A percentile compares a stretch with the other conserved stretches of the same genome.
Conservation (phyloP, 2,329 filamentous ascomycete genomes). For the Samsoniella hepiali region DNA sequence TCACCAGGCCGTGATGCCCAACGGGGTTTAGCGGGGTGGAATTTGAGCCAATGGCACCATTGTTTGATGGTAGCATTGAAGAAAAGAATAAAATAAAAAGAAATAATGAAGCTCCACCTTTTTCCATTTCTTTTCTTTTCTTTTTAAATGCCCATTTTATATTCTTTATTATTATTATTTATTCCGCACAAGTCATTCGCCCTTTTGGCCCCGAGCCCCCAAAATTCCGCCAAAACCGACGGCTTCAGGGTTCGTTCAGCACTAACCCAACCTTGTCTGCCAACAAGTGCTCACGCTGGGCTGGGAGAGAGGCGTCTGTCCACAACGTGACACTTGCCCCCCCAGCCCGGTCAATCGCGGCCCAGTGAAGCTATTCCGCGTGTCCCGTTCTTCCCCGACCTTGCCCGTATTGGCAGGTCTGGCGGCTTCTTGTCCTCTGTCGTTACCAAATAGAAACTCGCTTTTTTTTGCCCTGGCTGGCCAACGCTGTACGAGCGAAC, state of each 20-base stretch:
- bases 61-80: slow-evolving; percentile 8
- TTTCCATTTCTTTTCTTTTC: background rate
- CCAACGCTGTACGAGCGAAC: background rate
- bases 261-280: background rate
- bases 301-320: no score
- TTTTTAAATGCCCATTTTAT: background rate
- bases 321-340: background rate
- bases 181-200: no score
- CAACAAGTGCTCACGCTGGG: background rate
- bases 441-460: background rate
- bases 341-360: background rate
- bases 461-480: background rate
- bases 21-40: background rate
- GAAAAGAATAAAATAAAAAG: background rate
- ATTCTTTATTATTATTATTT: no score
- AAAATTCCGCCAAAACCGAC: no score
- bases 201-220: no score
- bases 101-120: background rate
- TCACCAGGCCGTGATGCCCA: slow-evolving; percentile 5
- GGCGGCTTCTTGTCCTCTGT: background rate
- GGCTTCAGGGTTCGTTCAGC: background rate
- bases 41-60: slow-evolving; percentile 7
- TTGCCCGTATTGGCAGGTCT: background rate
- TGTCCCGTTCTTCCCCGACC: background rate
- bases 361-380: background rate